Base-by-base conservation (phyloP, 1,284 basidiomycete species). In the Mycena citricolor region DNA sequence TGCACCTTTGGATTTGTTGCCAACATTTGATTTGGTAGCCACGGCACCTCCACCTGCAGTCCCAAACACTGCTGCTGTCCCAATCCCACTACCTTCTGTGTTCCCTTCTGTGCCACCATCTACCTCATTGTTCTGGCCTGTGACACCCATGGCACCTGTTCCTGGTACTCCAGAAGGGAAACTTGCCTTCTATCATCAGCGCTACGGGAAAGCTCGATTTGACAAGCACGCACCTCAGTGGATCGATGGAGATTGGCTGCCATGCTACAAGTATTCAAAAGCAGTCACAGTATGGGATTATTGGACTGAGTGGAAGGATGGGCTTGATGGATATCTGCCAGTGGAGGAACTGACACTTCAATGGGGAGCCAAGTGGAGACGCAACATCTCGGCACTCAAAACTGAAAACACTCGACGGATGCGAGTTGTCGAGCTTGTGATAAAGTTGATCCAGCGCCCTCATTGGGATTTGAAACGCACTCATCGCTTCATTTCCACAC, bases 291-390 rank as follows among this genome's bases (percentile, higher is more conserved):
- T 37, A 11, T 28, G 24, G 28, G 28, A 44, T 17, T 29, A 34
- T n/a, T 46, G 44, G 44, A 41, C 32, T 1, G 44, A 46, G 14
- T 46, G 38, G 38, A 21, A 28, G 8, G 19, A 6, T n/a, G 45
- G 45, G 11, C 26, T 47, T 28, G 30, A 33, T 23, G 45, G 45
- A 8, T 42, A 25, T 17, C 35, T 47, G 2, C 42, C 45, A 1
- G 28, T 37, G 13, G 34, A 35, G 4, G 39, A 47, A 21, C 39
- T 47, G 10, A 19, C 26, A 4, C 39, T 41, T 11, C 34, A 24
- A 13, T 47, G 39, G 45, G 21, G 16, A 11, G 22, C 45, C 3
- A 17, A 8, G 12, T 47, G 45, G 45, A 24, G 21, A 14, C 28
- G 31, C 2, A 22, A 39, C 20, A 32, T 8, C n/a, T 1, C 14